A percentile compares a stretch with the other conserved stretches of the same genome.
These are phyloP conservation scores for Nidula microcarpa DNA, from an alignment of 768 basidiomycete species.

Conservation along the genomic window DNA sequence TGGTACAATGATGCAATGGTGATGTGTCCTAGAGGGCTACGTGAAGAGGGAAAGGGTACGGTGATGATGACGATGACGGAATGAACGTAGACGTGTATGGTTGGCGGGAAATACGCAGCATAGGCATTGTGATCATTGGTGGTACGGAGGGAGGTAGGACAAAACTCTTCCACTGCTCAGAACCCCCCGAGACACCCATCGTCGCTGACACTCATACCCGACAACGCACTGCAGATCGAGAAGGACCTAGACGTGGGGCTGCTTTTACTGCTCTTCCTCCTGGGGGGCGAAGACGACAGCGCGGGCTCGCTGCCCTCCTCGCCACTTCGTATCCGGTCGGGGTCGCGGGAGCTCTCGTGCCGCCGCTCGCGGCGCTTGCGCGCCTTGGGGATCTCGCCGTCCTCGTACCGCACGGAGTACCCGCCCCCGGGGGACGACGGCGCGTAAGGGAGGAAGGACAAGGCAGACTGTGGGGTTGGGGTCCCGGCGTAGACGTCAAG, in stretches of 20 bases:
- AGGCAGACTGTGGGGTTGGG: conserved; percentile 13
- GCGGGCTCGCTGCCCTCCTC: background rate
- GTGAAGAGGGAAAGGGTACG: no score
- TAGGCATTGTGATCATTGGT: no score
- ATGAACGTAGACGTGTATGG: no score
- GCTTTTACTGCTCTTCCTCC: background rate
- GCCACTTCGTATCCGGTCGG: conserved; percentile 34
- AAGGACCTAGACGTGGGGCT: background rate
- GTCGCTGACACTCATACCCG: conserved; percentile 24
- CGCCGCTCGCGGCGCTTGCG: conserved; percentile 21
- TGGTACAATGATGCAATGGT: no score
- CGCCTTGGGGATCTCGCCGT: conserved; percentile 12
- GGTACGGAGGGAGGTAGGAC: no score
- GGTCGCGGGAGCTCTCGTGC: conserved; percentile 29
- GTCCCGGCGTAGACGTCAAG: conserved; percentile 10
- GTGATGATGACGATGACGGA: no score
- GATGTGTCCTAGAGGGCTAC: no score
- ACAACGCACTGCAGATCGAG: conserved; percentile 5
- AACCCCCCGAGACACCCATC: conserved; percentile 45
- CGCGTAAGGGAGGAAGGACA: conserved; percentile 34
- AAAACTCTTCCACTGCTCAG: conserved; percentile 10
- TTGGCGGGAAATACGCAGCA: no score
- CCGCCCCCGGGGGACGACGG: conserved; percentile 18
- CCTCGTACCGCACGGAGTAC: conserved; percentile 8
- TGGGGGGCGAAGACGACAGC: background rate